Evolutionary conservation across 331 rosid genomes (phyloP).

Genomic region (Phaseolus coccineus): DNA sequence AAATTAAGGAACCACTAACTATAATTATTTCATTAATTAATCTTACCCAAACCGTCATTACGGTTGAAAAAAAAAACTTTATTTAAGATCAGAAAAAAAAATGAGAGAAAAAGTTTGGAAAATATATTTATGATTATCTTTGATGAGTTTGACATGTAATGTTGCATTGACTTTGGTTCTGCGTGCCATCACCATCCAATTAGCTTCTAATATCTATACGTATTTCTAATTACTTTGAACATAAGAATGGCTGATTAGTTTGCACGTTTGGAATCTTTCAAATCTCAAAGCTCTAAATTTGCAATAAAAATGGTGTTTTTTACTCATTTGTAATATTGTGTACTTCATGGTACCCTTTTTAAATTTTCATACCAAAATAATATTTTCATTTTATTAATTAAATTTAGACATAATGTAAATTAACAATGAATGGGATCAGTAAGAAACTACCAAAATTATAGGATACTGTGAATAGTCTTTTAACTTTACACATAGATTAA

Average conservation of each 20-base stretch:
- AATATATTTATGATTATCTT: background rate
- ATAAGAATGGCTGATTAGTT: slow-evolving; percentile 21
- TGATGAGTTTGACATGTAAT: slow-evolving; percentile 11
- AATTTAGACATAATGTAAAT: too few species aligned
- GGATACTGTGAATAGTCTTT: too few species aligned
- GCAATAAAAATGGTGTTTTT: slow-evolving; percentile 6
- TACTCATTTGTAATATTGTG: background rate
- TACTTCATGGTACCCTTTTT: too few species aligned
- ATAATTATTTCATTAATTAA: slow-evolving; percentile 33
- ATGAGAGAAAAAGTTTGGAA: background rate
- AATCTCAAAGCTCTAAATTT: slow-evolving; percentile 24
- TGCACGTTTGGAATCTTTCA: slow-evolving; percentile 40
- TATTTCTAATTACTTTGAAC: background rate
- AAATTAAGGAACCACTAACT: slow-evolving; percentile 30
- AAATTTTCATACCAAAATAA: too few species aligned
- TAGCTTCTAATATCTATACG: background rate
- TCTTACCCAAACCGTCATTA: slow-evolving; percentile 7
- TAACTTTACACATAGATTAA: too few species aligned
- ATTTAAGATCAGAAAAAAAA: background rate
- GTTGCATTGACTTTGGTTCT: slow-evolving; percentile 35
- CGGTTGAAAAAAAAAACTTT: background rate
- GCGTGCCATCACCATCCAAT: slow-evolving; percentile 31
- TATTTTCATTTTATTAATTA: too few species aligned
- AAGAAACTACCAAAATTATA: too few species aligned
- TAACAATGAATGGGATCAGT: too few species aligned